A percentile compares a stretch with the other conserved stretches of the same genome.
Evolutionary conservation across 441 rosid species (phyloP).

Genomic region (Erodium texanum): DNA sequence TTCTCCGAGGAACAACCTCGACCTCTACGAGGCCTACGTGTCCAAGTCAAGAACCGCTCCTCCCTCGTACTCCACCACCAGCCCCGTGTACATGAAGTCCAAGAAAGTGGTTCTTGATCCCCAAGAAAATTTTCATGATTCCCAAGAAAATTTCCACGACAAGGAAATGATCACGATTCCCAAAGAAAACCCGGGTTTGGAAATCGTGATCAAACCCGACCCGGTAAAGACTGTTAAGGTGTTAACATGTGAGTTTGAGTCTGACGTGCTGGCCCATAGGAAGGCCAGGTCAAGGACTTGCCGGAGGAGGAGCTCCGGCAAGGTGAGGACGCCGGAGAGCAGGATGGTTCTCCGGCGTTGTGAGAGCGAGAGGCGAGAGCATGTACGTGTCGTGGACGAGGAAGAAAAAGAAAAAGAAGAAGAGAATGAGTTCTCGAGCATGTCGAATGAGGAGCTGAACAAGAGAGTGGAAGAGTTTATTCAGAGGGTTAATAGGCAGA

Average conservation of each 20-base stretch:
- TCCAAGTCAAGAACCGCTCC: slow-evolving; percentile 17
- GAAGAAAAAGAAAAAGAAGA: slow-evolving; percentile 23
- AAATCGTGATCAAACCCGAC: slow-evolving; percentile 4
- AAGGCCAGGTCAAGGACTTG: no score
- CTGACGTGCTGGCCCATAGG: no score
- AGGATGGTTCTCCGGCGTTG: slow-evolving; percentile 19
- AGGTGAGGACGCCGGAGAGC: slow-evolving; percentile 28
- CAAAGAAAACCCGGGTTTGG: slow-evolving; percentile 9
- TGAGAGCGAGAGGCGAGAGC: slow-evolving; percentile 7
- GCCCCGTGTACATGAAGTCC: neutral
- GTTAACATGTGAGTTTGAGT: no score
- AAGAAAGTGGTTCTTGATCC: slow-evolving; percentile 7
- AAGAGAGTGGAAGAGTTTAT: slow-evolving; percentile 74
- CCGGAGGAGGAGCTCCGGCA: slow-evolving; percentile 24
- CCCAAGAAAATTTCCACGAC: neutral
- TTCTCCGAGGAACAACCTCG: slow-evolving; percentile 17
- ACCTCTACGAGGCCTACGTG: slow-evolving; percentile 28
- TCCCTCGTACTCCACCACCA: no score
- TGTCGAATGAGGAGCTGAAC: slow-evolving; percentile 66
- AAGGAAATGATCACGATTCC: neutral
- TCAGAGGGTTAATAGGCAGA: slow-evolving; percentile 18
- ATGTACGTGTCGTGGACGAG: neutral
- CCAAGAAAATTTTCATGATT: neutral
- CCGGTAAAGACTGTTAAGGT: slow-evolving; percentile 1
- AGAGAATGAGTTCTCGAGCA: slow-evolving; percentile 38